Conservation (phyloP, 345 rosid species). For the Rubroshorea leprosula region DNA sequence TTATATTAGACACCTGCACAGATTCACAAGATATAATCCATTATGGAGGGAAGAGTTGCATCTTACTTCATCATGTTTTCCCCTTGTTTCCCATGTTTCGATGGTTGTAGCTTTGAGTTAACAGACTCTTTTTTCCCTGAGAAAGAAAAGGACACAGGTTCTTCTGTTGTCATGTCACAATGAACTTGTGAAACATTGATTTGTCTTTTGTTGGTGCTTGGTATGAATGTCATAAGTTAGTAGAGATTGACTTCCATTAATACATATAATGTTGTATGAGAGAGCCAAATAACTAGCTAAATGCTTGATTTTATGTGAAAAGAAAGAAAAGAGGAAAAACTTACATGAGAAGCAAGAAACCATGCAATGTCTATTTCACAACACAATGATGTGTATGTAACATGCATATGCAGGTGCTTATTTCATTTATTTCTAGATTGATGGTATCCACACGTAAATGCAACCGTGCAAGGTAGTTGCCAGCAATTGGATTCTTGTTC, state of each 20-base stretch:
- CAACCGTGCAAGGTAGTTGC: no score
- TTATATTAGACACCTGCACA: no score
- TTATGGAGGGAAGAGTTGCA: no score
- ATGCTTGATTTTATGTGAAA: neutral
- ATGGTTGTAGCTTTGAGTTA: no score
- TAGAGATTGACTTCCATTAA: neutral
- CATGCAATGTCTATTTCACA: no score
- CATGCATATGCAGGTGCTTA: neutral
- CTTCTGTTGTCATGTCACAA: neutral
- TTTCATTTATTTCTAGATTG: constrained; percentile 6
- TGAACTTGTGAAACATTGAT: no score
- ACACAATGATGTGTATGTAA: no score
- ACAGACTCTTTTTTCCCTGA: neutral
- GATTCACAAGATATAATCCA: no score
- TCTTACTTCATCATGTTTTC: neutral
- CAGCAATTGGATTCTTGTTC: neutral
- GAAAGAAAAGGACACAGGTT: neutral
- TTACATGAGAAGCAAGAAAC: neutral
- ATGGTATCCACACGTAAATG: no score
- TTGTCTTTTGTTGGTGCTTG: neutral
- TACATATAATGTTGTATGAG: neutral
- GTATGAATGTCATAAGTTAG: no score
- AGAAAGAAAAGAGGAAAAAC: neutral
- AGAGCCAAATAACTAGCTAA: neutral
- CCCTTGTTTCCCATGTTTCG: no score